Conservation (phyloP, 2,329 filamentous ascomycete species). For the Remersonia thermophila region DNA sequence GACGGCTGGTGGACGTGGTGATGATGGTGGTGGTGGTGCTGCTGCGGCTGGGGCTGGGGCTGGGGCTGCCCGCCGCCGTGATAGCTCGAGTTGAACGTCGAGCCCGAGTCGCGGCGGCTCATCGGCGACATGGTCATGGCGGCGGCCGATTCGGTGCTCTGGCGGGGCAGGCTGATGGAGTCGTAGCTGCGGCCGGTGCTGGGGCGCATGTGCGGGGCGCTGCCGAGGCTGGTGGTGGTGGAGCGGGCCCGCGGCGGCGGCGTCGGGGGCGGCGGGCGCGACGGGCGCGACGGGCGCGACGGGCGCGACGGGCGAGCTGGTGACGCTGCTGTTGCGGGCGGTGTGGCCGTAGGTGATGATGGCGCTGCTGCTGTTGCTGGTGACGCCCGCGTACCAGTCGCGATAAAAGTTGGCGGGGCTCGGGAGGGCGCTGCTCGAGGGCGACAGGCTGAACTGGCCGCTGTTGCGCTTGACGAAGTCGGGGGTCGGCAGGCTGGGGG, state of each 20-base stretch:
- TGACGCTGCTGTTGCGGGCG: conserved; percentile 24
- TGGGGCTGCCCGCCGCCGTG: conserved; percentile 15
- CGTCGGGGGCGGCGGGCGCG: too few species aligned
- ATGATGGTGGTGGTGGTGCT: conserved; percentile 18
- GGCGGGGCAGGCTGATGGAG: conserved; percentile 36
- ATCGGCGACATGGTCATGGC: conserved; percentile 17
- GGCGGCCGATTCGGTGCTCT: conserved; percentile 36
- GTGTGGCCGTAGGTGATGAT: too few species aligned
- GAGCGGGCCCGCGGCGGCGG: too few species aligned
- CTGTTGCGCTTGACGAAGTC: conserved; percentile 56
- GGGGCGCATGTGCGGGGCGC: conserved; percentile 35
- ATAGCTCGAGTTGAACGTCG: conserved; percentile 39
- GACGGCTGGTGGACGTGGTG: too few species aligned
- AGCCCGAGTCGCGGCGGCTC: conserved; percentile 41
- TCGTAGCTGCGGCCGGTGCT: conserved; percentile 50
- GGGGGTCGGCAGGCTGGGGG: conserved; percentile 50
- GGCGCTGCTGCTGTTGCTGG: conserved; percentile 27
- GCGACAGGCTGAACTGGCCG: conserved; percentile 52
- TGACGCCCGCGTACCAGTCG: conserved; percentile 36
- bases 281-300: conserved; percentile 13
- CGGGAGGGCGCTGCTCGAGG: conserved; percentile 32
- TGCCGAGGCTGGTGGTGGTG: too few species aligned
- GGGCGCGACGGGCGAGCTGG: conserved; percentile 34
- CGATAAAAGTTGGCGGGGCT: conserved; percentile 45
- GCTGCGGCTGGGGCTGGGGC: background rate